Evolutionary conservation across 768 basidiomycete genomes (phyloP), one percentile per base, ranked within the genome.

Genomic region (Psilocybe cyanescens): DNA sequence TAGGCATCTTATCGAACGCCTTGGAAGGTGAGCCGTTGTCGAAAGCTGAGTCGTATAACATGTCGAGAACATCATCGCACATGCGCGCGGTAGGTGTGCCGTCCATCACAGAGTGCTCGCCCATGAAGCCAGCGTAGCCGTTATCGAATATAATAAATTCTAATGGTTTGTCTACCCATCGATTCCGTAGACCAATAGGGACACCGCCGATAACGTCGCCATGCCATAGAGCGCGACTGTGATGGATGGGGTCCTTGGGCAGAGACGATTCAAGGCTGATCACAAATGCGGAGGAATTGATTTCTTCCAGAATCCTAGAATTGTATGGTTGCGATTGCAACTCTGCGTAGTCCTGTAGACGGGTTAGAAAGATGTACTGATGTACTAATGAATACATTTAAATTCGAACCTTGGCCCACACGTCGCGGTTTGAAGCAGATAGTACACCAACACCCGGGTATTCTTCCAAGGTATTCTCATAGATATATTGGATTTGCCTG

Each of bases 101-200:
- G 67, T 95, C 93, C 93, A 95, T 95, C 60, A 92, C 80, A 16
- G 91, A 92, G 72, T 95, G 96, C 73, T 98, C 96, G 49, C 96
- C 96, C 85, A 97, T 91, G 68, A 97, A 75, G 4, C 95, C 96
- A 1, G 93, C 90, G 52, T 85, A 79, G 11, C 81, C 86, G 64
- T 94, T 92, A 72, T 93, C 92, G 68, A 87, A 94, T 4, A 98
- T 85, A 60, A 97, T 84, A 71, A 95, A 88, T 72, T 98, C 86
- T 59, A 87, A 72, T 8, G 96, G 95, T 75, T 97, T 98, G 76
- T 98, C 96, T 50, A 94, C 87, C 88, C 90, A 93, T 46, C 91
- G 86, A 62, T 90, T 91, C 39, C 83, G 82, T 17, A 93, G 80
- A n/a, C 88, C 88, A 66, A 80, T 67, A 60, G 83, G 73, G 60